These are phyloP conservation scores for Protomyces inouyei DNA, from an alignment of 1,139 yeast genomes.

Conservation along the genomic window DNA sequence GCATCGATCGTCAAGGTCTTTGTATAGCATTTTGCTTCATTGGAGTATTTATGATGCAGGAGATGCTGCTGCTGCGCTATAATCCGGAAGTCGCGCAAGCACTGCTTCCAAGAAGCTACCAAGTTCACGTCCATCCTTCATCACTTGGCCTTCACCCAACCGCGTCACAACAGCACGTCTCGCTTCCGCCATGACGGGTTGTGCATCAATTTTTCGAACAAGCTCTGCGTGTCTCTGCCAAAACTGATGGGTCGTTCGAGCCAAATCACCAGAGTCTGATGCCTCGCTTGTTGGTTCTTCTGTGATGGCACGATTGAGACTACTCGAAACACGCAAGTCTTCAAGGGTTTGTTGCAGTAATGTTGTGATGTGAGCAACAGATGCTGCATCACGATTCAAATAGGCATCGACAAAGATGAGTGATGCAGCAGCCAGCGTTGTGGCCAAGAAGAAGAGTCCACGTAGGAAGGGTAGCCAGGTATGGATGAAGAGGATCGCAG, in stretches of 20 bases:
- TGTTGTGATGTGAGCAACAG: background rate
- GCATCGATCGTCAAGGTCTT: conserved; percentile 51
- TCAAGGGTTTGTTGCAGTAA: conserved; percentile 9
- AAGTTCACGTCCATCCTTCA: background rate
- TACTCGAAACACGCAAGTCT: conserved; percentile 10
- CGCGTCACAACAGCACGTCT: background rate
- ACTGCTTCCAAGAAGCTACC: background rate
- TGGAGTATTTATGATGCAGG: background rate
- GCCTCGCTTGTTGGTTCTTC: background rate
- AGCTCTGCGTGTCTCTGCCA: background rate
- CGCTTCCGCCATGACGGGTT: background rate
- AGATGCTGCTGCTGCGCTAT: background rate
- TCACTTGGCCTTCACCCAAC: background rate
- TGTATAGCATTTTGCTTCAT: background rate
- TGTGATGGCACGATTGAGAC: conserved; percentile 11
- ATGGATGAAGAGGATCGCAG: conserved; percentile 1
- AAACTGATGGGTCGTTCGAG: background rate
- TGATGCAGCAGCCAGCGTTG: background rate
- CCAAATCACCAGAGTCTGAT: background rate
- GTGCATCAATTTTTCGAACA: background rate
- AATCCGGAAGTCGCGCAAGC: background rate
- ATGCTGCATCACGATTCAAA: background rate
- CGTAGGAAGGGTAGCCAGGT: conserved; percentile 2
- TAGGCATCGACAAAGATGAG: conserved; percentile 12
- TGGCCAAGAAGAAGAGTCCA: conserved; percentile 5